A percentile compares a stretch with the other conserved stretches of the same genome.
Conservation (phyloP, 2,329 filamentous ascomycete genomes). For the Laburnicola sp. region DNA sequence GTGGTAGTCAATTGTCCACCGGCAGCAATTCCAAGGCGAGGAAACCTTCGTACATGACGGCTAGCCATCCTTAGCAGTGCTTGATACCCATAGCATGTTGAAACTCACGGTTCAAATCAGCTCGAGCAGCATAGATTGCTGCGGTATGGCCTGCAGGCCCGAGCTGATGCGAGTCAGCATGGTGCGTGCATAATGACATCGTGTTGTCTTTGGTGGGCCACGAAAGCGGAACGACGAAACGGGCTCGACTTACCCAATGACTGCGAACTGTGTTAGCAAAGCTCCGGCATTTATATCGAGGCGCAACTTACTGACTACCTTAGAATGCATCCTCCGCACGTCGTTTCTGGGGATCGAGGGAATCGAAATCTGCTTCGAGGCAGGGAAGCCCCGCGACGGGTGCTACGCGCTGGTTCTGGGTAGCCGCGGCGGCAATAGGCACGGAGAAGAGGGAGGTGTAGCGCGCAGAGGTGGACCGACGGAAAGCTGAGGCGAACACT, state of each 20-base stretch:
- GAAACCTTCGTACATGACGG: conserved; percentile 96
- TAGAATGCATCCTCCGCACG: conserved; percentile 79
- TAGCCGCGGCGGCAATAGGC: conserved; percentile 71
- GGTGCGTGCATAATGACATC: conserved; percentile 24
- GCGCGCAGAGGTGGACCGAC: conserved; percentile 63
- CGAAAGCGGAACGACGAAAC: conserved; percentile 14
- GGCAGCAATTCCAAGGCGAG: conserved; percentile 95
- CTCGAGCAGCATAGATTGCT: conserved; percentile 91
- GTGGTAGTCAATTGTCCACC: conserved; percentile 97
- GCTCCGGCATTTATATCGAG: conserved; percentile 1
- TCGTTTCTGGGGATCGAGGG: conserved; percentile 30
- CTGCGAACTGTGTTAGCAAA: conserved; percentile 33
- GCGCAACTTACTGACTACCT: conserved; percentile 75
- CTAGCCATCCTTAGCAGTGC: conserved; percentile 45
- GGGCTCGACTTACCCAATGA: conserved; percentile 42
- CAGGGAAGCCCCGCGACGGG: conserved; percentile 45
- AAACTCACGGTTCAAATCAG: conserved; percentile 78
- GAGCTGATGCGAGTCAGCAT: conserved; percentile 62
- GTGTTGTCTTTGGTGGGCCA: conserved; percentile 8
- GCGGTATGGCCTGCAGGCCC: conserved; percentile 95
- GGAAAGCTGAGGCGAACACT: conserved; percentile 85
- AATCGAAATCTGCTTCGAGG: conserved; percentile 35
- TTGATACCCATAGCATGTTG: too few species aligned
- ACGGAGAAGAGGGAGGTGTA: conserved; percentile 74
- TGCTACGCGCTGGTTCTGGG: conserved; percentile 64